phyloP scores from a whole-genome alignment of 2,329 filamentous ascomycete species.

The Arachnopeziza araneosa region DNA sequence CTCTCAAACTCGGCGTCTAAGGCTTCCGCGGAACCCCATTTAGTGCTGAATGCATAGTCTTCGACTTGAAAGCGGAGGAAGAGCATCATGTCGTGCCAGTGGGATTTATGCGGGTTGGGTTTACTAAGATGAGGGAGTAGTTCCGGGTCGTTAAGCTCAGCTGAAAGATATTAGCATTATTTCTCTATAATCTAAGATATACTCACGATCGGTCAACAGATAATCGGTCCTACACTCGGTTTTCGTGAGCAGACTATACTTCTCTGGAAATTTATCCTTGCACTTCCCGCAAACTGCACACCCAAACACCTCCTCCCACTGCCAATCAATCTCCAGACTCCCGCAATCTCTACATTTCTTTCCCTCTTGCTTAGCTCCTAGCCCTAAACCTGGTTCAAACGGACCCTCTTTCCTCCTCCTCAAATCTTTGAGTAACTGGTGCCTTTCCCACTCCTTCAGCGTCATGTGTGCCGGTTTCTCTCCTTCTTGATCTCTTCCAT shows the following conservation, averaged over 20 bases:
- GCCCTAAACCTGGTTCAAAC: slow-evolving; percentile 81
- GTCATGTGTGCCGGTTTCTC: slow-evolving; percentile 84
- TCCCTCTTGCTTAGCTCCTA: slow-evolving; percentile 55
- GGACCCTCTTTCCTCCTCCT: slow-evolving; percentile 71
- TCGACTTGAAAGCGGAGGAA: slow-evolving; percentile 93
- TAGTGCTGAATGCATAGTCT: slow-evolving; percentile 80
- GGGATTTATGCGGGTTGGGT: slow-evolving; percentile 91
- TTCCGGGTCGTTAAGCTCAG: slow-evolving; percentile 83
- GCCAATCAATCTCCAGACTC: slow-evolving; percentile 84
- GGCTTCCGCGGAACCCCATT: slow-evolving; percentile 85
- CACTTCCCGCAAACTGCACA: slow-evolving; percentile 73
- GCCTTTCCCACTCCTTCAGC: slow-evolving; percentile 81
- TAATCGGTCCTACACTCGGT: slow-evolving; percentile 96
- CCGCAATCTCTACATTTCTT: slow-evolving; percentile 81
- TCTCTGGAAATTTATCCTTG: slow-evolving; percentile 86
- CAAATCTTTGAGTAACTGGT: slow-evolving; percentile 68
- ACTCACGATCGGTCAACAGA: slow-evolving; percentile 80
- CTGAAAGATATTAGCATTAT: slow-evolving; percentile 36
- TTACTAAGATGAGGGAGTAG: slow-evolving; percentile 81
- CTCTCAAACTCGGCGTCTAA: slow-evolving; percentile 84
- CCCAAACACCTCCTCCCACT: slow-evolving; percentile 82
- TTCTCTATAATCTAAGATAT: neutral
- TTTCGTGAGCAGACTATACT: slow-evolving; percentile 93
- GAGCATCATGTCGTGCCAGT: slow-evolving; percentile 99
- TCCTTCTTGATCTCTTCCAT: slow-evolving; percentile 44